Evolutionary conservation across 148 eudicot species (phyloP).

Genomic region (Bassia scoparia): DNA sequence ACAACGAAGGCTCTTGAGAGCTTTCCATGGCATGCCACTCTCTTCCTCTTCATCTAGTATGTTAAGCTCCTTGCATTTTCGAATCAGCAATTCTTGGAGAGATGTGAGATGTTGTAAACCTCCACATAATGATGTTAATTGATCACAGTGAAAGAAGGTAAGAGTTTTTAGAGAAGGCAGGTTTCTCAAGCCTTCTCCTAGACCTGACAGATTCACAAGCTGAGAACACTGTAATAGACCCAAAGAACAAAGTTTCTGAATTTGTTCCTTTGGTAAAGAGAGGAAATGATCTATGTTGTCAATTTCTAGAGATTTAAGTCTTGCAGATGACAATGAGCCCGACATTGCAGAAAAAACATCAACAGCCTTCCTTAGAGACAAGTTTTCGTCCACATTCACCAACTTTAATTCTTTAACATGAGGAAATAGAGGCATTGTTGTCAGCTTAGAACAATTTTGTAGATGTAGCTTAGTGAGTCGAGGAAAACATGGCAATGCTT

Average conservation of each 20-base stretch:
- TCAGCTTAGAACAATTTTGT: slow-evolving; percentile 4
- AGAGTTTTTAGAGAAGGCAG: slow-evolving; percentile 3
- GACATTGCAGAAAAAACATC: background rate
- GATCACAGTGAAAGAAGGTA: slow-evolving; percentile 9
- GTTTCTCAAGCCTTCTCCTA: slow-evolving; percentile 10
- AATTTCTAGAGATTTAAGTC: slow-evolving; percentile 6
- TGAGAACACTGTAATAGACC: slow-evolving; percentile 2
- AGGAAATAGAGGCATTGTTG: slow-evolving; percentile 10
- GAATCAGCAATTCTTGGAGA: slow-evolving; percentile 11
- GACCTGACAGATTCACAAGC: slow-evolving; percentile 2
- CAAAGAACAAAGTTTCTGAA: slow-evolving; percentile 1
- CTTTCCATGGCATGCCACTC: slow-evolving; percentile 10
- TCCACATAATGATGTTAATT: slow-evolving; percentile 6
- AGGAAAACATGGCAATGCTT: slow-evolving; percentile 8
- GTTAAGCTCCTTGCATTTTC: slow-evolving; percentile 11
- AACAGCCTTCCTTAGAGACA: slow-evolving; percentile 5
- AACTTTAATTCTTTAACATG: slow-evolving; percentile 6
- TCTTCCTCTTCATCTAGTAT: slow-evolving; percentile 7
- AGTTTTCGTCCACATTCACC: slow-evolving; percentile 10
- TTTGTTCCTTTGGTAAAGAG: background rate
- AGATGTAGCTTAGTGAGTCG: slow-evolving; percentile 1
- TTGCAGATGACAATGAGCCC: background rate
- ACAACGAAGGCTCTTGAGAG: background rate
- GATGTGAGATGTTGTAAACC: slow-evolving; percentile 12
- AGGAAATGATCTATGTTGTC: slow-evolving; percentile 9